These are phyloP conservation scores for Roridomyces roridus DNA, from an alignment of 768 basidiomycete genomes.

Conservation along the genomic window DNA sequence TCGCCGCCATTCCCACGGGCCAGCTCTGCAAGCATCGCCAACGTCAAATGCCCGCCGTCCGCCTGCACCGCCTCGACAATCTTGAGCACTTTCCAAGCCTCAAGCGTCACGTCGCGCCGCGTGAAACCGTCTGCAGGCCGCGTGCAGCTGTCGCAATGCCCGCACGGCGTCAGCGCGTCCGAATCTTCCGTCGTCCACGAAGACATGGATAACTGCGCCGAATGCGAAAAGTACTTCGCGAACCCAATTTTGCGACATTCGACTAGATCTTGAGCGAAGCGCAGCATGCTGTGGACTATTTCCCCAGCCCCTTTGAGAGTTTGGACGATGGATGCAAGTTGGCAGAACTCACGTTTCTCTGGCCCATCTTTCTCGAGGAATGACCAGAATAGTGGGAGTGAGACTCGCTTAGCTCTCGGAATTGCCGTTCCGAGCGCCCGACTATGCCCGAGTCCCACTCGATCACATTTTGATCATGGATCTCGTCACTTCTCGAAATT, in stretches of 20 bases:
- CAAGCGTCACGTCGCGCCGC: slow-evolving; percentile 70
- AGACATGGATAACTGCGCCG: slow-evolving; percentile 71
- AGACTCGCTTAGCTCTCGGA: too few species aligned
- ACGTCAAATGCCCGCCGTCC: slow-evolving; percentile 64
- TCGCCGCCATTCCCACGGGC: slow-evolving; percentile 69
- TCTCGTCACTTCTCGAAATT: too few species aligned
- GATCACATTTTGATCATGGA: too few species aligned
- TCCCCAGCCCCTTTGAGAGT: neutral
- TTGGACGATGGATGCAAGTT: neutral
- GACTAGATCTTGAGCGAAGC: slow-evolving; percentile 76
- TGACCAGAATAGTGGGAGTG: too few species aligned
- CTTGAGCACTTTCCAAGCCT: slow-evolving; percentile 81
- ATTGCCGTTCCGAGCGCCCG: too few species aligned
- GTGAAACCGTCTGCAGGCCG: slow-evolving; percentile 59
- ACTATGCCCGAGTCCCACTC: too few species aligned
- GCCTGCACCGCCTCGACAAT: slow-evolving; percentile 55
- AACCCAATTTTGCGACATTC: slow-evolving; percentile 89
- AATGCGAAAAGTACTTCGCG: slow-evolving; percentile 87
- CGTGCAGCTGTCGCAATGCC: slow-evolving; percentile 92
- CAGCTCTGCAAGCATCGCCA: slow-evolving; percentile 68
- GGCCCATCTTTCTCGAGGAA: too few species aligned
- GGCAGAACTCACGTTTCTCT: slow-evolving; percentile 64
- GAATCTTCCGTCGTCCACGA: slow-evolving; percentile 76
- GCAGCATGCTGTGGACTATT: slow-evolving; percentile 79
- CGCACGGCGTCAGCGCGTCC: slow-evolving; percentile 71